Evolutionary conservation across 2,329 filamentous ascomycete genomes (phyloP).

Genomic region (Pseudogymnoascus sp.): DNA sequence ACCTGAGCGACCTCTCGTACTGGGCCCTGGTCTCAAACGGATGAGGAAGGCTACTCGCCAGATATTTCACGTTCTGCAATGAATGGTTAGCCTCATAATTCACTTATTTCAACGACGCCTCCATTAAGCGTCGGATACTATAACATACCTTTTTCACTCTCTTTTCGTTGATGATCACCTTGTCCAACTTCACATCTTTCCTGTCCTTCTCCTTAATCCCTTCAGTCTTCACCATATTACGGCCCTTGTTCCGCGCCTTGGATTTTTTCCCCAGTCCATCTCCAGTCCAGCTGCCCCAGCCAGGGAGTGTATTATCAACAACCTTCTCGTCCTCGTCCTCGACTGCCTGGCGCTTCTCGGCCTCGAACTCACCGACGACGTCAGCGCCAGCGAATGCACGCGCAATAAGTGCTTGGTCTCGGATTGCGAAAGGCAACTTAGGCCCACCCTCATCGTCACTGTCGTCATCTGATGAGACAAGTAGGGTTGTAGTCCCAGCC

Average conservation of each 20-base stretch:
- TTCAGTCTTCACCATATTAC: constrained; percentile 56
- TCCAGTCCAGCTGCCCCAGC: constrained; percentile 90
- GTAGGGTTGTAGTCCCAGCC: constrained; percentile 16
- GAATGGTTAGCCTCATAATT: background rate
- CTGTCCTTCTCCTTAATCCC: constrained; percentile 70
- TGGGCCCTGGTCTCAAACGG: constrained; percentile 81
- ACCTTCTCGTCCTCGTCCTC: constrained; percentile 76
- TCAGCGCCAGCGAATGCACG: constrained; percentile 84
- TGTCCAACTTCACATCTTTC: constrained; percentile 71
- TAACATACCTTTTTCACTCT: constrained; percentile 67
- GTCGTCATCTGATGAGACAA: constrained; percentile 22
- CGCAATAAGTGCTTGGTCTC: constrained; percentile 61
- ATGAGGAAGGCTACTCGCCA: constrained; percentile 76
- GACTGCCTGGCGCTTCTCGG: constrained; percentile 65
- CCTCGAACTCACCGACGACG: constrained; percentile 69
- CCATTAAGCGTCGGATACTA: background rate
- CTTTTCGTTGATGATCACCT: constrained; percentile 91
- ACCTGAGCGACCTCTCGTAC: constrained; percentile 78
- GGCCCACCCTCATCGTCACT: constrained; percentile 39
- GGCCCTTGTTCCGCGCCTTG: constrained; percentile 51
- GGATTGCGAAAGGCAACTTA: constrained; percentile 48
- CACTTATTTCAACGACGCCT: background rate
- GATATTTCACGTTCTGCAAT: constrained; percentile 69
- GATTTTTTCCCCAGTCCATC: constrained; percentile 67
- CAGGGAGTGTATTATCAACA: constrained; percentile 76